Conservation (phyloP, 108 stramenopile species). For the Nitzschia sp. region DNA sequence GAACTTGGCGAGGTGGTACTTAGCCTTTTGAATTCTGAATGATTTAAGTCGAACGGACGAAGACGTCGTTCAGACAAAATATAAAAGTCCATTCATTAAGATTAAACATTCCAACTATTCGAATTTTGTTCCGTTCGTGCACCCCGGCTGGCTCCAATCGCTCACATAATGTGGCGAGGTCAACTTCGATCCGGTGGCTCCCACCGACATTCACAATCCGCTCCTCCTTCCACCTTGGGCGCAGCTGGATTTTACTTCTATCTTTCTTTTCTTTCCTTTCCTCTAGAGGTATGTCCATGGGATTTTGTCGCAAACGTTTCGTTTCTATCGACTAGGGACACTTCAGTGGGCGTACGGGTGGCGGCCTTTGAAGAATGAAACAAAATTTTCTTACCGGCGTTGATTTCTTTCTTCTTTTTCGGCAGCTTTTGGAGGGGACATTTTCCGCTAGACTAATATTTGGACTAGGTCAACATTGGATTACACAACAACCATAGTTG, state of each 20-base stretch:
- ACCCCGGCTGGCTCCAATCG: too few species aligned
- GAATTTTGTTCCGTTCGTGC: slow-evolving; percentile 22
- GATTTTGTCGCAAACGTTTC: slow-evolving; percentile 1
- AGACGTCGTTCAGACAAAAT: slow-evolving; percentile 5
- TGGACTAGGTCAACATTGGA: too few species aligned
- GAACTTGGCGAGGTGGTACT: neutral
- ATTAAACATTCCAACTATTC: neutral
- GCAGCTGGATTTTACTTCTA: neutral
- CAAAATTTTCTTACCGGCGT: too few species aligned
- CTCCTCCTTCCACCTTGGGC: neutral
- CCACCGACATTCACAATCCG: slow-evolving; percentile 6
- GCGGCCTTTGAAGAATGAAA: too few species aligned
- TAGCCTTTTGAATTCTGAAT: neutral
- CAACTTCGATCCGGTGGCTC: neutral
- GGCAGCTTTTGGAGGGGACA: too few species aligned
- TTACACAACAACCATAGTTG: too few species aligned
- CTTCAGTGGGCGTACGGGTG: too few species aligned
- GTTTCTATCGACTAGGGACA: too few species aligned
- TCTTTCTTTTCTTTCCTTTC: neutral
- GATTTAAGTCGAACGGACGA: neutral
- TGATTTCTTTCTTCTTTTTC: too few species aligned
- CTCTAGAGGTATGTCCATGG: slow-evolving; percentile 5
- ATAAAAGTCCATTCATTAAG: neutral
- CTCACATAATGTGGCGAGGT: slow-evolving; percentile 14
- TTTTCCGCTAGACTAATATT: too few species aligned